Base-by-base conservation (phyloP, 306 rosid genomes). In the Rosa chinensis region DNA sequence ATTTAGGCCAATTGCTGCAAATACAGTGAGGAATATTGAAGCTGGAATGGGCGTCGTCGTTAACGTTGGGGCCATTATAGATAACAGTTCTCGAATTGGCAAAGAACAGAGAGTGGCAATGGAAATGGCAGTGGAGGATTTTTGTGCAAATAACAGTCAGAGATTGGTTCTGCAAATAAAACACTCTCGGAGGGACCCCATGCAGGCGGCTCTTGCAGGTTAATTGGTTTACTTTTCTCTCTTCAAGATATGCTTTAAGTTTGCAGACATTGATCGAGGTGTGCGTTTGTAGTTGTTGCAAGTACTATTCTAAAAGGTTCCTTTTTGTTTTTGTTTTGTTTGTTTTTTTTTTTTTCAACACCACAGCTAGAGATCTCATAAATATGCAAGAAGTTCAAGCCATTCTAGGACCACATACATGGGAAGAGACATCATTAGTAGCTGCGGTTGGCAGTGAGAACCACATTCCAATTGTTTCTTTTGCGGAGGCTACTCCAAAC, bases 101-200 rank as follows among this genome's bases (percentile, higher is more conserved):
- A 84, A 85, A 62, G 91, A 89, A 79, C 81, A 84, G 76, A 75
- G 35, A 48, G 80, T 90, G 70, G 91, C 91, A 13, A 86, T 88
- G 73, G 68, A 79, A n/a, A 77, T 88, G 82, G 91, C 90, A 21
- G 2, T 82, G 28, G 73, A 88, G 58, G 86, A 88, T 53, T 75
- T 82, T 71, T 40, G 23, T 73, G 42, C 70, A 45, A 28, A 37
- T 8, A 58, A 42, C 70, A 81, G 82, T 71, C 87, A 40, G 50
- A 84, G 42, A 1, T 71, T 81, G 66, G 72, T 10, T 78, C 66
- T 85, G 4, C 78, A 66, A 9, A 23, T 84, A 25, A 80, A 6
- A 69, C 71, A 80, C 81, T 84, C 85, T 73, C 66, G 39, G 39
- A 66, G 77, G n/a, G 61, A 85, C 58, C 90, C 92, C 52, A 70